phyloP scores from a whole-genome alignment of 108 stramenopile genomes.

The Cyclostephanos invisitatus region DNA sequence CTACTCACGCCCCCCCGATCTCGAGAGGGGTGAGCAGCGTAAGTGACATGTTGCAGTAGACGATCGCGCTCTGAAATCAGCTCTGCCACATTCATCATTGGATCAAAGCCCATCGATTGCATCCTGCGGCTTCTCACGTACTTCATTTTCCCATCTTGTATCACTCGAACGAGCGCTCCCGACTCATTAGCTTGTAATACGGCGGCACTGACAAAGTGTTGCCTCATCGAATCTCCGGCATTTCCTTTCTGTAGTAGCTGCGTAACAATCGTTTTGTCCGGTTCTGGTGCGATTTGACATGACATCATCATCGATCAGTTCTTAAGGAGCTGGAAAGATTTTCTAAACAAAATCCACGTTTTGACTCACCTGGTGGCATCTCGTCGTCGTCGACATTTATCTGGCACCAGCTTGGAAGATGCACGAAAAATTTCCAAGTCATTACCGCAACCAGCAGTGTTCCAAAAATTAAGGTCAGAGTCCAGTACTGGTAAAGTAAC shows the following conservation, averaged over 20 bases:
- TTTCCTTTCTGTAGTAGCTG: conserved; percentile 43
- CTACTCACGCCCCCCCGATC: conserved; percentile 22
- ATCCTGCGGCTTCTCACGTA: conserved; percentile 47
- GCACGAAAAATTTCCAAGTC: conserved; percentile 36
- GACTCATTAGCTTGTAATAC: conserved; percentile 54
- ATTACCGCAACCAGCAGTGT: conserved; percentile 32
- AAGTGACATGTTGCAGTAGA: conserved; percentile 26
- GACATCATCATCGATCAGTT: too few species aligned
- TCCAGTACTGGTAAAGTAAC: conserved; percentile 44
- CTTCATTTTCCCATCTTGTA: conserved; percentile 45
- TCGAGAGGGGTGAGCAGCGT: conserved; percentile 15
- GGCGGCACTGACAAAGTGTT: conserved; percentile 50
- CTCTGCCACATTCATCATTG: conserved; percentile 41
- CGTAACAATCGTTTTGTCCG: conserved; percentile 43
- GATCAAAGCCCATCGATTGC: conserved; percentile 51
- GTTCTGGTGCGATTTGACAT: conserved; percentile 9
- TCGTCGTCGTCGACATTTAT: conserved; percentile 50
- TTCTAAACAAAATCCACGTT: too few species aligned
- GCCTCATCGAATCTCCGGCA: conserved; percentile 41
- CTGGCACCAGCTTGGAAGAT: conserved; percentile 41
- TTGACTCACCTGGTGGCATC: conserved; percentile 29
- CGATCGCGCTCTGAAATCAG: conserved; percentile 37
- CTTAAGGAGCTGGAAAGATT: too few species aligned
- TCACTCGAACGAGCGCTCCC: conserved; percentile 48
- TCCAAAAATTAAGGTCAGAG: conserved; percentile 35